phyloP scores from a whole-genome alignment of 148 eudicot species.

The Drosera capensis region DNA sequence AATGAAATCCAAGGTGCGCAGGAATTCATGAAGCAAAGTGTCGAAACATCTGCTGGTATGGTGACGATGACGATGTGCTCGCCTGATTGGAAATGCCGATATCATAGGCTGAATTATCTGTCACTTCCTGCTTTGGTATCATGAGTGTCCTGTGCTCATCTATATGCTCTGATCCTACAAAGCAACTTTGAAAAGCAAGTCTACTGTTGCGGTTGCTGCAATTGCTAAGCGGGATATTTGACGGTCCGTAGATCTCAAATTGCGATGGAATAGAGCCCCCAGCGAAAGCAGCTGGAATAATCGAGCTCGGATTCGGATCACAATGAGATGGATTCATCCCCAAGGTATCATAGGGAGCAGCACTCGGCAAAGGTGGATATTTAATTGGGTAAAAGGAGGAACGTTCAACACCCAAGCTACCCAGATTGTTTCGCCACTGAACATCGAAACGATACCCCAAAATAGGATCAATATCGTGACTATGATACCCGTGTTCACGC shows the following conservation, averaged over 20 bases:
- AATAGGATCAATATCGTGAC: conserved; percentile 17
- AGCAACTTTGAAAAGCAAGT: conserved; percentile 16
- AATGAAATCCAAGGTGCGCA: too few relatives aligned
- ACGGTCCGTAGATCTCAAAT: conserved; percentile 11
- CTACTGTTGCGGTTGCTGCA: conserved; percentile 13
- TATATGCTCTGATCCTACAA: conserved; percentile 16
- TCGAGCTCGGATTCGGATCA: conserved; percentile 8
- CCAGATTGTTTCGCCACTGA: conserved; percentile 16
- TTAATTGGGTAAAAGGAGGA: conserved; percentile 28
- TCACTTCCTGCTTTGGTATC: conserved; percentile 41
- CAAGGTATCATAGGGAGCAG: conserved; percentile 16
- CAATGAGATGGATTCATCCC: conserved; percentile 8
- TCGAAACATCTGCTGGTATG: conserved; percentile 10
- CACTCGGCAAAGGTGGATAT: conserved; percentile 22
- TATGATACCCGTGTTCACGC: conserved; percentile 31
- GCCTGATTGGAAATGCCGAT: conserved; percentile 7
- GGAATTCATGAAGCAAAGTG: conserved; percentile 16
- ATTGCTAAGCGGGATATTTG: conserved; percentile 12
- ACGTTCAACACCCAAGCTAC: conserved; percentile 17
- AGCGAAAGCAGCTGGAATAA: conserved; percentile 15
- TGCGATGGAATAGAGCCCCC: conserved; percentile 22
- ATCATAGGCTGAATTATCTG: conserved; percentile 16
- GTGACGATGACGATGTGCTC: conserved; percentile 8
- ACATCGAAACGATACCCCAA: conserved; percentile 17
- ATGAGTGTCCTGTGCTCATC: conserved; percentile 19